Evolutionary conservation across 176 grass and related monocot genomes (phyloP).

Genomic region (Saccharum spontaneum): DNA sequence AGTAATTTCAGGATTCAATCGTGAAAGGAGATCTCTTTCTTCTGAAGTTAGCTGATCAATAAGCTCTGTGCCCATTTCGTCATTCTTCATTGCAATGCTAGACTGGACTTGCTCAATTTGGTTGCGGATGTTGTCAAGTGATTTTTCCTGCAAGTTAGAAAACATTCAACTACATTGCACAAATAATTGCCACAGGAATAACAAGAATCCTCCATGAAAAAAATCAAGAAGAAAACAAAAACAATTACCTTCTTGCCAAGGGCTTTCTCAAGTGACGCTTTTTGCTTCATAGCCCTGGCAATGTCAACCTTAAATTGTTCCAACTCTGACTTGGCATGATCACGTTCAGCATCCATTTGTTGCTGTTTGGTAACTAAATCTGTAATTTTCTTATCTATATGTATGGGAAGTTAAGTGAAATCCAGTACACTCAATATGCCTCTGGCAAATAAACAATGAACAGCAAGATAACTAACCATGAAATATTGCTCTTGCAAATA

Average conservation of each 20-base stretch:
- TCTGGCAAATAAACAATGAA: constrained; percentile 28
- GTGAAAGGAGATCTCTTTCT: constrained; percentile 85
- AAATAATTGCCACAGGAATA: constrained; percentile 7
- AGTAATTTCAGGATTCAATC: constrained; percentile 97
- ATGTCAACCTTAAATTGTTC: constrained; percentile 83
- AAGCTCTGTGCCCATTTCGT: constrained; percentile 98
- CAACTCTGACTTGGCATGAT: constrained; percentile 75
- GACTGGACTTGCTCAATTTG: constrained; percentile 96
- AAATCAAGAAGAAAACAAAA: constrained; percentile 20
- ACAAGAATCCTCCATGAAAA: constrained; percentile 17
- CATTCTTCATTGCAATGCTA: constrained; percentile 92
- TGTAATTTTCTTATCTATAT: constrained; percentile 94
- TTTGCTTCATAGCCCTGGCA: constrained; percentile 68
- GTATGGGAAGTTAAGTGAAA: constrained; percentile 85
- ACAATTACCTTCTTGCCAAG: constrained; percentile 88
- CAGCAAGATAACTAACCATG: background rate
- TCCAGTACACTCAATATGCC: background rate
- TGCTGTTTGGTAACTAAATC: constrained; percentile 89
- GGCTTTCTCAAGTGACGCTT: constrained; percentile 62
- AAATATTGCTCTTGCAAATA: constrained; percentile 24
- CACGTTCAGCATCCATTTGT: constrained; percentile 90
- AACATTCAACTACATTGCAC: constrained; percentile 7
- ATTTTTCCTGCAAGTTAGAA: constrained; percentile 80
- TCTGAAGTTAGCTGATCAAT: constrained; percentile 94
- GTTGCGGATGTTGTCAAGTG: constrained; percentile 77